phyloP scores from a whole-genome alignment of 305 asterid species.

The Withania somnifera region DNA sequence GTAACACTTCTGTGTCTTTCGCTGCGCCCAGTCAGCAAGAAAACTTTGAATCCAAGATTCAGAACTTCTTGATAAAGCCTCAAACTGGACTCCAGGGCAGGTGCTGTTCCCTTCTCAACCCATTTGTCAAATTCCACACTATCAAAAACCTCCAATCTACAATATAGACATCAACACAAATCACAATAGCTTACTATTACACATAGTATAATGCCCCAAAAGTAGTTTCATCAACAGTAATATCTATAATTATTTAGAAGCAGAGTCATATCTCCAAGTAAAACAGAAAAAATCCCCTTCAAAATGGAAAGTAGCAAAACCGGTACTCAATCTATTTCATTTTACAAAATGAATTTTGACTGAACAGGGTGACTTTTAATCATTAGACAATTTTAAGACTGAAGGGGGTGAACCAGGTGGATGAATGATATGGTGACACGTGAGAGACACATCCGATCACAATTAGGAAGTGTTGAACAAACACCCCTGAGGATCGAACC shows the following conservation, averaged over 20 bases:
- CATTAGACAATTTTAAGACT: too few relatives aligned
- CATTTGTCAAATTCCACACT: constrained; percentile 46
- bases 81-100: constrained; percentile 51
- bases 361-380: neutral
- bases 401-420: too few relatives aligned
- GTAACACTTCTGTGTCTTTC: constrained; percentile 50
- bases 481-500: too few relatives aligned
- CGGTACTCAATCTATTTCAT: neutral
- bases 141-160: constrained; percentile 57
- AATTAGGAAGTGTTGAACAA: too few relatives aligned
- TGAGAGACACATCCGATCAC: too few relatives aligned
- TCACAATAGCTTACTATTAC: neutral
- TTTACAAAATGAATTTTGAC: neutral
- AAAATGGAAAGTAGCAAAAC: neutral
- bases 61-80: constrained; percentile 56
- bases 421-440: too few relatives aligned
- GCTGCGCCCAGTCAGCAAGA: constrained; percentile 66
- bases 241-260: neutral
- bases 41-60: constrained; percentile 47
- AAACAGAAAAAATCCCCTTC: neutral
- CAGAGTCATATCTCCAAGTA: neutral
- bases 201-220: neutral
- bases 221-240: neutral
- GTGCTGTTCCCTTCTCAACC: constrained; percentile 63
- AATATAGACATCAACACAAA: neutral